Conservation (phyloP, 1,284 basidiomycete genomes). For the Irpex sp. region DNA sequence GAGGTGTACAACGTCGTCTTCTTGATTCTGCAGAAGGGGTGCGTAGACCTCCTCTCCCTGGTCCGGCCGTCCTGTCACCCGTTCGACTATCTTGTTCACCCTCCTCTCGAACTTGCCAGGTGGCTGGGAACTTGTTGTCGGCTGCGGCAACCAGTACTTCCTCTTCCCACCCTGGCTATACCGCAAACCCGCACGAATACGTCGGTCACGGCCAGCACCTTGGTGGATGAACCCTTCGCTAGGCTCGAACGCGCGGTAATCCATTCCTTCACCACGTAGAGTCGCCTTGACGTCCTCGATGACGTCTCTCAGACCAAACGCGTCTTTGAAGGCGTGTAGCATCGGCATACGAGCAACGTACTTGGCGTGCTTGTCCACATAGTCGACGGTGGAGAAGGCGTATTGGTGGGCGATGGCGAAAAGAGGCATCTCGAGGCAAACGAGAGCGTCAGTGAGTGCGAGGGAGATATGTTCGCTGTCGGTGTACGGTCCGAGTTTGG, state of each 20-base stretch:
- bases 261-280: slow-evolving; percentile 84
- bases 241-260: slow-evolving; percentile 94
- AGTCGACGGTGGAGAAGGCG: slow-evolving; percentile 84
- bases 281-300: slow-evolving; percentile 83
- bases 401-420: slow-evolving; percentile 93
- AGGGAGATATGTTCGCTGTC: slow-evolving; percentile 89
- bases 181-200: slow-evolving; percentile 85
- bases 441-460: slow-evolving; percentile 84
- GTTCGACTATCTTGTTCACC: slow-evolving; percentile 37
- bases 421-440: slow-evolving; percentile 96
- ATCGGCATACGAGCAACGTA: slow-evolving; percentile 87
- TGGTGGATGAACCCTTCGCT: slow-evolving; percentile 90
- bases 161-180: slow-evolving; percentile 84
- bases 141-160: slow-evolving; percentile 88
- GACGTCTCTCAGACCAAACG: slow-evolving; percentile 84
- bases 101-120: slow-evolving; percentile 35
- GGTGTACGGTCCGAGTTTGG: slow-evolving; percentile 78
- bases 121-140: slow-evolving; percentile 38
- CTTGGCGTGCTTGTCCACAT: slow-evolving; percentile 59
- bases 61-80: slow-evolving; percentile 37
- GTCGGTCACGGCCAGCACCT: slow-evolving; percentile 73
- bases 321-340: slow-evolving; percentile 82
- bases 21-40: slow-evolving; percentile 67
- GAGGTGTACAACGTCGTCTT: slow-evolving; percentile 60
- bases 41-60: slow-evolving; percentile 65